Base-by-base conservation (phyloP, 2,329 filamentous ascomycete genomes). In the Diaporthe batatas region DNA sequence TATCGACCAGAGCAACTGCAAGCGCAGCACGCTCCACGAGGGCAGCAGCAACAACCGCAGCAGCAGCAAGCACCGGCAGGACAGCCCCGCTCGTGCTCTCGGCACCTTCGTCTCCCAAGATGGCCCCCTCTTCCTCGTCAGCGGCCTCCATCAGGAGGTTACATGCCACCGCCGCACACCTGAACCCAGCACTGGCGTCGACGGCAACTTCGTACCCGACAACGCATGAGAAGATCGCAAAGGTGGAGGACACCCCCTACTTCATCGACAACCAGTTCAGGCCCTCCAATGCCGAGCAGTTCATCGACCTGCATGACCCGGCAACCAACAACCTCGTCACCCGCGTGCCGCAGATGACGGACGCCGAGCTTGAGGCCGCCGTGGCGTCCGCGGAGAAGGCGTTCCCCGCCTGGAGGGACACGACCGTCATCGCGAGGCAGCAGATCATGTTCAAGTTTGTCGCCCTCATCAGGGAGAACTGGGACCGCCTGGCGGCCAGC, bases 371-470 rank as follows among this genome's bases (percentile, higher is more conserved):
- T 78, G 88, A 89, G 82, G 91, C 92, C 18, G 92, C 91, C 8
- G 92, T 95, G 2, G 92, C 90, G 76, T 94, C 92, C 80, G 93
- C 94, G 6, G 85, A 92, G 83, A 91, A 90, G 83, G 94, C 94
- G 0, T 96, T 94, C 81, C 89, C 91, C 76, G 86, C 86, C 67
- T 96, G 94, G 94, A 90, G 86, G 78, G 86, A 88, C 75, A 95
- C 90, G 34, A 93, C 90, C 80, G 85, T 96, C 75, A 87, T 96
- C 76, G 86, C 89, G 75, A 88, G 93, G 75, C 94, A 96, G 86
- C 91, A 94, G 84, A 92, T 96, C 84, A 94, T 96, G 92, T 96
- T 96, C 88, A 93, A 92, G 83, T 95, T 94, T 79, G 93, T 94
- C 44, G 88, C 88, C 42, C 85, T 96, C 79, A 94, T 96, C 81